Evolutionary conservation across 345 rosid species (phyloP).

Genomic region (Salix brachista): DNA sequence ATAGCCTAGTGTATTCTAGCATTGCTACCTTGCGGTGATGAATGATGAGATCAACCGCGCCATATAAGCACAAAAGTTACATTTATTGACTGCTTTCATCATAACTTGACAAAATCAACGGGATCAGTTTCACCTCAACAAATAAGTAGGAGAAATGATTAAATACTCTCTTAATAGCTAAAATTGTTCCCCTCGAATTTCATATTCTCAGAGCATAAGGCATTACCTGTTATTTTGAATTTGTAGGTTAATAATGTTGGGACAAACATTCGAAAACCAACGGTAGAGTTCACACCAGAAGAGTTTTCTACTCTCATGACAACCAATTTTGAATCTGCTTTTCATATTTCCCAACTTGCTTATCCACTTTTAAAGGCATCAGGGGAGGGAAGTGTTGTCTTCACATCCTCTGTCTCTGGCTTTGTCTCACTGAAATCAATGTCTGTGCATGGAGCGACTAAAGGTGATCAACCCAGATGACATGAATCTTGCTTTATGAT

Average conservation of each 20-base stretch:
- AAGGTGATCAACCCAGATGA: constrained; percentile 37
- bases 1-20: too few relatives aligned
- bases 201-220: neutral
- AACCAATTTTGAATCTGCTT: constrained; percentile 73
- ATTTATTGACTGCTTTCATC: too few relatives aligned
- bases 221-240: neutral
- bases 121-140: too few relatives aligned
- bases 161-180: too few relatives aligned
- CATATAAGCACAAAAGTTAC: too few relatives aligned
- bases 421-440: constrained; percentile 63
- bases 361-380: constrained; percentile 39
- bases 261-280: constrained; percentile 64
- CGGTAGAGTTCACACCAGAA: constrained; percentile 45
- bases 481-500: neutral
- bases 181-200: neutral
- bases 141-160: too few relatives aligned
- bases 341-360: constrained; percentile 49
- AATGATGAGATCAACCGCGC: too few relatives aligned
- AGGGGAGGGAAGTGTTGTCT: constrained; percentile 56
- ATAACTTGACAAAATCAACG: too few relatives aligned
- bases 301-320: constrained; percentile 59
- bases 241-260: constrained; percentile 73
- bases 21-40: too few relatives aligned
- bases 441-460: constrained; percentile 74
- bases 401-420: constrained; percentile 69